phyloP scores from a whole-genome alignment of 441 rosid species.

The Caryocar brasiliense region DNA sequence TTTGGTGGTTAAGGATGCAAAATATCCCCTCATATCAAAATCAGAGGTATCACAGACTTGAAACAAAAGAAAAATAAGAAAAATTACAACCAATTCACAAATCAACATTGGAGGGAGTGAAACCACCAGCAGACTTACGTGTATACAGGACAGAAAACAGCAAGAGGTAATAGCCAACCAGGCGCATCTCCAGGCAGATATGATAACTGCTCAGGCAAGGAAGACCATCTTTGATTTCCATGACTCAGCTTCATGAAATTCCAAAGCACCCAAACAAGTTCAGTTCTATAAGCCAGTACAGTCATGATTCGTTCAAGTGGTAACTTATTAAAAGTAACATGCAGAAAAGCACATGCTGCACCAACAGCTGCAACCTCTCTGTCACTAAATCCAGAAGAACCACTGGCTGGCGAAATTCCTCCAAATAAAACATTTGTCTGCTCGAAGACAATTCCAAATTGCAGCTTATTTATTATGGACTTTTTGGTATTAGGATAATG shows the following conservation, averaged over 20 bases:
- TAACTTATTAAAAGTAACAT: constrained; percentile 66
- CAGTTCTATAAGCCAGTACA: constrained; percentile 85
- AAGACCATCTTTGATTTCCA: constrained; percentile 74
- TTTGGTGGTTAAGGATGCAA: too few species aligned
- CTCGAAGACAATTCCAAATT: constrained; percentile 18
- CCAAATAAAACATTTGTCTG: constrained; percentile 80
- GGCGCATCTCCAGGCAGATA: constrained; percentile 75
- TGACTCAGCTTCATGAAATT: constrained; percentile 82
- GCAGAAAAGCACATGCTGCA: constrained; percentile 88
- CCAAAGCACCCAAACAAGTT: constrained; percentile 88
- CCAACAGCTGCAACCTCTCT: constrained; percentile 79
- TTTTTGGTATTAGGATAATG: too few species aligned
- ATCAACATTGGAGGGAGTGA: not conserved
- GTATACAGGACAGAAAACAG: constrained; percentile 94
- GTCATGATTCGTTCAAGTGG: constrained; percentile 86
- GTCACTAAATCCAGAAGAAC: constrained; percentile 35
- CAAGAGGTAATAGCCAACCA: constrained; percentile 89
- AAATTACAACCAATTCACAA: not conserved
- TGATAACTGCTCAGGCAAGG: constrained; percentile 46
- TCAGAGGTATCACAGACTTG: too few species aligned
- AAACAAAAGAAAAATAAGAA: not conserved
- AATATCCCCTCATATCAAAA: not conserved
- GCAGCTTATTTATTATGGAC: too few species aligned
- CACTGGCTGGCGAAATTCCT: constrained; percentile 31
- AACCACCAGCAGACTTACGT: constrained; percentile 50